Conservation (phyloP, 2,329 filamentous ascomycete species). For the Metarhizium album region DNA sequence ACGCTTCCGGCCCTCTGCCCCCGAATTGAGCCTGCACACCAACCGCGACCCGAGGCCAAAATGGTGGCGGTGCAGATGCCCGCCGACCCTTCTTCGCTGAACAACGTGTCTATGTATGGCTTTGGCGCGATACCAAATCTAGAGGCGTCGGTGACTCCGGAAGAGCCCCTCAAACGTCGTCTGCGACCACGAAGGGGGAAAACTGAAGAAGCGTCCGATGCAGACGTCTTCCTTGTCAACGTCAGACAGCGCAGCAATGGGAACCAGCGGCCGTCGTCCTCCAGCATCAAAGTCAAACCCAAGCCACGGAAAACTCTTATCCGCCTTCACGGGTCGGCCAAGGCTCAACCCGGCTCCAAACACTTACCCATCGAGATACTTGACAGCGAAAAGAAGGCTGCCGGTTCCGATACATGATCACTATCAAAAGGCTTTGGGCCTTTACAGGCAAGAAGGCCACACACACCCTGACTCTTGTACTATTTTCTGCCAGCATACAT, state of each 20-base stretch:
- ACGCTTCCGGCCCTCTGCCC: conserved; percentile 6
- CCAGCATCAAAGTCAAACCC: not conserved
- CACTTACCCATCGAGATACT: conserved; percentile 1
- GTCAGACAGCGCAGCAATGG: not conserved
- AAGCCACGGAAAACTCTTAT: not conserved
- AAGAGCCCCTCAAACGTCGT: conserved; percentile 6
- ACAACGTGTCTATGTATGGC: conserved; percentile 8
- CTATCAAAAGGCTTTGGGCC: not conserved
- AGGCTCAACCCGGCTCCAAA: not conserved
- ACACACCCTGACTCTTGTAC: not conserved
- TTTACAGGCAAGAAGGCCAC: not conserved
- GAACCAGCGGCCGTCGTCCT: not conserved
- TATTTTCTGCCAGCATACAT: not conserved
- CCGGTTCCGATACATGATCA: not conserved
- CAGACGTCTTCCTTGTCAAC: not conserved
- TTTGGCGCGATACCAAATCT: conserved; percentile 13
- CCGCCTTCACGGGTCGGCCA: not conserved
- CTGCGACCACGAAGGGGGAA: conserved; percentile 4
- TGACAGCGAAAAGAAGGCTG: conserved; percentile 1
- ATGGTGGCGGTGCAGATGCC: conserved; percentile 11
- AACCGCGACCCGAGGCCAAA: conserved; percentile 5
- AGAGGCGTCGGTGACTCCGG: conserved; percentile 2
- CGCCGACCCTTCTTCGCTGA: not conserved
- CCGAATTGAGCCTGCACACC: not conserved
- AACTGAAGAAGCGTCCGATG: not conserved